Conservation (phyloP, 1,139 yeast species). For the Debaryomycetaceae sp. region DNA sequence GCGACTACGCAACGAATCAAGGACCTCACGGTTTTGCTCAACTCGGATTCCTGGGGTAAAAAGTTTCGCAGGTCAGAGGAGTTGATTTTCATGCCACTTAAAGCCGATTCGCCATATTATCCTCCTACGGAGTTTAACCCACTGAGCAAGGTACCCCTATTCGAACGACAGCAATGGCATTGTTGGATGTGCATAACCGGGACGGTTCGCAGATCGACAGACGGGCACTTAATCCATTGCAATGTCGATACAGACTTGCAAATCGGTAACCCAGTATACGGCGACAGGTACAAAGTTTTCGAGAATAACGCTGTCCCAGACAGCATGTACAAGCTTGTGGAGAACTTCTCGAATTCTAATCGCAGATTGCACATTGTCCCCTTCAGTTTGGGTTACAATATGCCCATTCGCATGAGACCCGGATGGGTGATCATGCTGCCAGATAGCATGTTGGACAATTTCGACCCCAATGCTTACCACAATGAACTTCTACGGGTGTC, state of each 20-base stretch:
- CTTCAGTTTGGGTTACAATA: slow-evolving; percentile 53
- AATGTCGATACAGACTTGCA: slow-evolving; percentile 87
- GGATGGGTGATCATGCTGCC: slow-evolving; percentile 95
- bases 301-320: slow-evolving; percentile 55
- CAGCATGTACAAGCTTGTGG: slow-evolving; percentile 77
- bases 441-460: slow-evolving; percentile 70
- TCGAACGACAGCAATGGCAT: slow-evolving; percentile 71
- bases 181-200: slow-evolving; percentile 98
- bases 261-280: slow-evolving; percentile 34
- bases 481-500: slow-evolving; percentile 32
- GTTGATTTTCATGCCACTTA: slow-evolving; percentile 62
- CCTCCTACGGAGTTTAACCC: slow-evolving; percentile 16
- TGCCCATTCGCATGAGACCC: slow-evolving; percentile 66
- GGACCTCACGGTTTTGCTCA: slow-evolving; percentile 55
- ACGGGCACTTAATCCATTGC: slow-evolving; percentile 82
- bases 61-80: slow-evolving; percentile 89
- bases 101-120: slow-evolving; percentile 55
- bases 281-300: slow-evolving; percentile 1
- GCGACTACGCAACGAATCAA: slow-evolving; percentile 69
- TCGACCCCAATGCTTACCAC: slow-evolving; percentile 35
- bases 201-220: slow-evolving; percentile 81
- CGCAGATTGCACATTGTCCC: slow-evolving; percentile 85
- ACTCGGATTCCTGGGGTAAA: slow-evolving; percentile 58
- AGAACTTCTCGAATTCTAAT: slow-evolving; percentile 79
- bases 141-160: slow-evolving; percentile 18